Conservation (phyloP, 768 basidiomycete genomes). For the Boletellus ananas region DNA sequence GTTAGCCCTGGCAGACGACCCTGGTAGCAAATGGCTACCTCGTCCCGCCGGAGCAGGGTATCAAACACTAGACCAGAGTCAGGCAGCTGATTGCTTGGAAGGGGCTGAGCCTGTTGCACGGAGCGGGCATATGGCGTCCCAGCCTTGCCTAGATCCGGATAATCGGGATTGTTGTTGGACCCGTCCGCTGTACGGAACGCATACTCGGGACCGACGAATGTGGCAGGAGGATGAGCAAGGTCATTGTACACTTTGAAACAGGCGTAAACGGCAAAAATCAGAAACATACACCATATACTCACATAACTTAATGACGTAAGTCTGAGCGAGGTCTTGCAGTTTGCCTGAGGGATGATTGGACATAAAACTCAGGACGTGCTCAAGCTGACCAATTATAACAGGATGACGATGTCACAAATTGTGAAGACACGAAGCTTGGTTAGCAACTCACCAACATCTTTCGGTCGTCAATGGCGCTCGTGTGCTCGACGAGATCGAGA, state of each 20-base stretch:
- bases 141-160: slow-evolving; percentile 74
- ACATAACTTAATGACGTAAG: slow-evolving; percentile 51
- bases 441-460: slow-evolving; percentile 60
- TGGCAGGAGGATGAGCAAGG: slow-evolving; percentile 72
- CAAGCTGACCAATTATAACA: slow-evolving; percentile 47
- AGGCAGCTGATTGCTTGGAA: slow-evolving; percentile 66
- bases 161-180: slow-evolving; percentile 64
- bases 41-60: slow-evolving; percentile 67
- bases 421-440: background rate
- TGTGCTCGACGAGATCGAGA: slow-evolving; percentile 58
- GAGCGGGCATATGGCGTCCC: slow-evolving; percentile 79
- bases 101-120: slow-evolving; percentile 64
- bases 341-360: slow-evolving; percentile 52
- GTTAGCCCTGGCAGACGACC: background rate
- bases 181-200: slow-evolving; percentile 77
- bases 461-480: slow-evolving; percentile 68
- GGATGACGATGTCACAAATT: background rate
- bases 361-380: slow-evolving; percentile 62
- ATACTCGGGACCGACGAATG: slow-evolving; percentile 58
- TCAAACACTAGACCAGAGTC: slow-evolving; percentile 82
- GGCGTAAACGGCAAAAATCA: background rate
- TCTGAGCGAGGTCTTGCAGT: slow-evolving; percentile 37
- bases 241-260: slow-evolving; percentile 67
- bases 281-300: slow-evolving; percentile 23
- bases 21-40: slow-evolving; percentile 36